Evolutionary conservation across 768 basidiomycete species (phyloP), one percentile per base, ranked within the genome.

Genomic region (Jaapia argillacea): DNA sequence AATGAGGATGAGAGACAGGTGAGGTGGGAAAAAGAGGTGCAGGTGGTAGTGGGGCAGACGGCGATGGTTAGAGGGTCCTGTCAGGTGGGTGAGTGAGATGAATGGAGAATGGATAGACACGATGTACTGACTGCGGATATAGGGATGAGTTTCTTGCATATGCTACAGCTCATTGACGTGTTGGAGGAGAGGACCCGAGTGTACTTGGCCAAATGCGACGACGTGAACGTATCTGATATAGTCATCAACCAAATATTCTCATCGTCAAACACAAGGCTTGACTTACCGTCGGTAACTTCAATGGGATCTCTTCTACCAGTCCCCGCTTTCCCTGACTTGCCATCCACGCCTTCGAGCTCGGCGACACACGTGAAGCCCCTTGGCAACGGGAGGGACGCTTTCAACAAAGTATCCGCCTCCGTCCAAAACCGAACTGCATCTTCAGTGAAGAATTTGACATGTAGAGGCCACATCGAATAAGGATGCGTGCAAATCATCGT

Each of bases 271-370:
- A 20, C 24, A 36, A 45, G 43, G 43, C 22, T 22, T 20, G 10
- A 55, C 60, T 40, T 45, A 81, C 81, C 67, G 51, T 84, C 82
- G 18, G 68, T 71, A 24, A 79, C 70, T 36, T 64, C 63, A 38
- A 85, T 73, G 1, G 81, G 73, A 3, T 68, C 75, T 24, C 48
- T 54, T 40, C 81, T 63, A 14, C 80, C 79, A 14, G 75, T 69
- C 5, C 79, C 79, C 1, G 42, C 37, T 18, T 65, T 58, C 0
- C 74, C 76, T 20, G 74, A 74, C 46, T 76, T 77, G 2, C 80
- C 82, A 54, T 83, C 77, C 0, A 84, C 79, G 24, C 82, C 82
- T 58, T 84, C 82, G 6, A 81, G 54, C 54, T 85, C 82, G 6
- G 71, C 51, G 4, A 60, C 51, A 36, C 54, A 70, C 3, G 66